Evolutionary conservation across 768 basidiomycete species (phyloP), one percentile per base, ranked within the genome.

Genomic region (Amyloporia xantha): DNA sequence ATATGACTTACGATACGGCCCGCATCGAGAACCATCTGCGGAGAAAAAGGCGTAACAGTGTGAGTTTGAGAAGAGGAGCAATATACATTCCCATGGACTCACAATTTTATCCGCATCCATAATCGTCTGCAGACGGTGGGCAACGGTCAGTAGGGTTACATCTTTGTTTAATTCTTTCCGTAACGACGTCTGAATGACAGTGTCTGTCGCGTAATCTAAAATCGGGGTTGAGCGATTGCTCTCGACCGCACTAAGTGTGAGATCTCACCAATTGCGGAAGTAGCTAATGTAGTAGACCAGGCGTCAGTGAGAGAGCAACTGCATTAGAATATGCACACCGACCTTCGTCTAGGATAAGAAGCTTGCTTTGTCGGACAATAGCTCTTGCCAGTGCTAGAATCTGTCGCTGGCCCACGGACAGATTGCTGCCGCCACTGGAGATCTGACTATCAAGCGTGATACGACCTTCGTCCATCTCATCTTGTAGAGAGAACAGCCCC

Each of bases 281-380:
- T 50, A 3, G 49, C 49, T 50, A 10, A 48, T n/a, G n/a, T n/a
- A n/a, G n/a, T n/a, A n/a, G n/a, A n/a, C n/a, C n/a, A n/a, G n/a
- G n/a, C 13, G 12, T 21, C 17, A 10, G 28, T 20, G 12, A 9
- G 13, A 12, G n/a, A 2, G 17, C 26, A 4, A 38, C 20, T 25
- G 2, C 3, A 39, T 11, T 27, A 15, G n/a, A n/a, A n/a, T n/a
- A n/a, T n/a, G n/a, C n/a, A n/a, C n/a, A 43, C 45, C 30, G 40
- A 71, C 70, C 72, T 59, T 83, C 81, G 48, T 83, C 81, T 7
- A 82, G 62, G 37, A 82, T 75, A 28, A 81, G 66, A 6, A 83
- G 54, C 54, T 79, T 81, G 57, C 75, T 79, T 37, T 67, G 63
- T 11, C 81, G 64, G 2, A 81, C 72, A 47, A 82, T 73, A 2